Base-by-base conservation (phyloP, 2,329 filamentous ascomycete genomes). In the Botrytis porri region DNA sequence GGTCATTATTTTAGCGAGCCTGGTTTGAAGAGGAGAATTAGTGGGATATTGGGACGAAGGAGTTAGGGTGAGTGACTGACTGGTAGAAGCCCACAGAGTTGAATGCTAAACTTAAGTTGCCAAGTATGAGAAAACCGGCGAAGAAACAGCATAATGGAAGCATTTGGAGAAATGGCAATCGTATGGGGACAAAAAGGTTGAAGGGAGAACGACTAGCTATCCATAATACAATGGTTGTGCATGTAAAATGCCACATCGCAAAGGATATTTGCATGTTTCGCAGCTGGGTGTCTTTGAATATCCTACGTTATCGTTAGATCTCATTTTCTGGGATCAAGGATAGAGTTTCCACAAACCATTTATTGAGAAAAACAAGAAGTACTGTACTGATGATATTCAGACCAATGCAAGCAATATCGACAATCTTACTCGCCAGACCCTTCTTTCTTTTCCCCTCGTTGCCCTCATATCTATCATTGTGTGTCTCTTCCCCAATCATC, bases 21-120 rank as follows among this genome's bases (percentile, higher is more conserved):
- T 80, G 35, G 16, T 3, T 32, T 25, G 10, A n/a, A 32, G 29
- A 29, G 25, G 18, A 43, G 20, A 43, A 14, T 73, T 32, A 72
- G 57, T 29, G 18, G 48, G 9, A 57, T 22, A 32, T 51, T 54
- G 32, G 14, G 45, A 51, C 66, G 60, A 74, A 62, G 37, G 16
- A 57, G 18, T 62, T 25, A 35, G 32, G 4, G n/a, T 37, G 10
- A n/a, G 25, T 25, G 22, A 74, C 77, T 41, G 70, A 79, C 79
- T 84, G 83, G 78, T 85, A 85, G 78, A 84, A 84, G 64, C 83
- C 83, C 74, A 85, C 82, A 39, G 82, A 82, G 79, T 85, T 85
- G 77, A 82, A 84, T 29, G 83, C 82, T 79, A 85, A 78, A 73
- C 82, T 83, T 70, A 84, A 78, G 74, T 85, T 85, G 41, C 83